phyloP scores from a whole-genome alignment of 768 basidiomycete genomes.

The Kwoniella dendrophila region DNA sequence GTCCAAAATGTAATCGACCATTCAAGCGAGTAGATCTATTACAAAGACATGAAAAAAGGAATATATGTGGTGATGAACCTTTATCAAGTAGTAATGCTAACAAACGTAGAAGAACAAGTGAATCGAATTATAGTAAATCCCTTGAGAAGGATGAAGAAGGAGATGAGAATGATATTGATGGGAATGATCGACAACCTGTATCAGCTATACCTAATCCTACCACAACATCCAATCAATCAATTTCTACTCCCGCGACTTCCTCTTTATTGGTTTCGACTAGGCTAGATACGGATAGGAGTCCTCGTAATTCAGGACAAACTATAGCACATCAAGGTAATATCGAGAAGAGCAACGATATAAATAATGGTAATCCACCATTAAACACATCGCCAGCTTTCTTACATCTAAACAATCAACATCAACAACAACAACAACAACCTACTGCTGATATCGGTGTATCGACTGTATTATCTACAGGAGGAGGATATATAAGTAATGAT shows the following conservation, averaged over 20 bases:
- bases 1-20: constrained; percentile 29
- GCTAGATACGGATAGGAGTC: too few relatives aligned
- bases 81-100: not conserved
- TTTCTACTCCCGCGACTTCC: too few relatives aligned
- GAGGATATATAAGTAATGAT: constrained; percentile 4
- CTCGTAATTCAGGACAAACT: too few relatives aligned
- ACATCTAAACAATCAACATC: not conserved
- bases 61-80: constrained; percentile 32
- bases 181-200: not conserved
- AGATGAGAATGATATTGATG: not conserved
- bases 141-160: not conserved
- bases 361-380: too few relatives aligned
- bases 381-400: not conserved
- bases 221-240: too few relatives aligned
- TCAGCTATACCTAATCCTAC: too few relatives aligned
- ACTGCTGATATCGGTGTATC: not conserved
- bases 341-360: too few relatives aligned
- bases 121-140: not conserved
- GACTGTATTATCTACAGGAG: not conserved
- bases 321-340: too few relatives aligned
- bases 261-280: too few relatives aligned
- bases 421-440: not conserved
- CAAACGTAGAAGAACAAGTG: constrained; percentile 11
- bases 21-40: constrained; percentile 47
- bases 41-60: constrained; percentile 41